A percentile compares a stretch with the other conserved stretches of the same genome.
Evolutionary conservation across 805 yeast species (phyloP).

Genomic region (Ascoidea rubescens): DNA sequence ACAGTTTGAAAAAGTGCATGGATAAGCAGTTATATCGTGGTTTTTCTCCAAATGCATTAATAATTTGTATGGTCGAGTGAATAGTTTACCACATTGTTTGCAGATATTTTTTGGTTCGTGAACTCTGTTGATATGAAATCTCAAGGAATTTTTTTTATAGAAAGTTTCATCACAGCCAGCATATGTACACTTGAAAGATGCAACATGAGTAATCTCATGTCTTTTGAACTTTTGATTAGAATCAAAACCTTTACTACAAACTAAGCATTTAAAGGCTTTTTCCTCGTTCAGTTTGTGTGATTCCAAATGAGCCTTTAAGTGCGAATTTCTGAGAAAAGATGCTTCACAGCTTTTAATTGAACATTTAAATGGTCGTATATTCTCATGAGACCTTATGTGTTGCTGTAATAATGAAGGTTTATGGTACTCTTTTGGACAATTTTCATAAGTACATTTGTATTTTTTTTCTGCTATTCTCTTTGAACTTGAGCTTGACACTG

Average conservation of each 20-base stretch:
- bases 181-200: slow-evolving; percentile 44
- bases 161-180: slow-evolving; percentile 56
- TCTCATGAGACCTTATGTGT: slow-evolving; percentile 67
- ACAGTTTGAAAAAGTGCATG: slow-evolving; percentile 54
- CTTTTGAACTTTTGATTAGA: slow-evolving; percentile 69
- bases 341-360: slow-evolving; percentile 35
- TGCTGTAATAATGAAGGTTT: slow-evolving; percentile 76
- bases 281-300: slow-evolving; percentile 39
- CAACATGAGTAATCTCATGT: slow-evolving; percentile 72
- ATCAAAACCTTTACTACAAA: slow-evolving; percentile 74
- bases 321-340: slow-evolving; percentile 65
- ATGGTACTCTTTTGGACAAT: slow-evolving; percentile 64
- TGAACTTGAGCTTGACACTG: slow-evolving; percentile 22
- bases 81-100: slow-evolving; percentile 47
- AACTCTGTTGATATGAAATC: slow-evolving; percentile 52
- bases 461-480: slow-evolving; percentile 39
- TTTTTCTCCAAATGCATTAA: slow-evolving; percentile 50
- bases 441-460: slow-evolving; percentile 47
- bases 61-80: slow-evolving; percentile 50
- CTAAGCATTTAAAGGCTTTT: slow-evolving; percentile 59
- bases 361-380: slow-evolving; percentile 68
- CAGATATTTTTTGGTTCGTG: slow-evolving; percentile 48
- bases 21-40: slow-evolving; percentile 46
- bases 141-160: slow-evolving; percentile 59
- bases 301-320: slow-evolving; percentile 57